These are phyloP conservation scores for Rhizopus arrhizus DNA, from an alignment of 371 early-diverging fungal genomes.

Conservation along the genomic window DNA sequence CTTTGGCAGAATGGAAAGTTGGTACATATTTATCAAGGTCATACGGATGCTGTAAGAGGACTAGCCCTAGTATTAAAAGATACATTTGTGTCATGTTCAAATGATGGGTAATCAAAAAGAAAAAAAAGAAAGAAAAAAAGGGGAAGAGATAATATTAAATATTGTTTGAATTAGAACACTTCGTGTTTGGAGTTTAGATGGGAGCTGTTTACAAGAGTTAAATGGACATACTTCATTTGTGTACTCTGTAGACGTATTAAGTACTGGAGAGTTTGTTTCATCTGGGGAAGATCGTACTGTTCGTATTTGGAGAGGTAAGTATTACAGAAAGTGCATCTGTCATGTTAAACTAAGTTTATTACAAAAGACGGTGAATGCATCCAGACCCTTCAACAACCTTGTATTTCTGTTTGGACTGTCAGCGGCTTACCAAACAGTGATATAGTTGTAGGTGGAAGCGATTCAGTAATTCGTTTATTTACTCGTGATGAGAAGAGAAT, in stretches of 20 bases:
- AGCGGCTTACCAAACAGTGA: constrained; percentile 81
- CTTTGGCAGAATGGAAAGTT: constrained; percentile 80
- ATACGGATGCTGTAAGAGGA: constrained; percentile 89
- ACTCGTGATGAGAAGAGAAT: constrained; percentile 63
- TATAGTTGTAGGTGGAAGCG: constrained; percentile 85
- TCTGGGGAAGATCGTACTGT: constrained; percentile 94
- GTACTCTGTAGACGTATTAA: constrained; percentile 75
- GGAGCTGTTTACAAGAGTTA: constrained; percentile 76
- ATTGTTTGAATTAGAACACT: constrained; percentile 56
- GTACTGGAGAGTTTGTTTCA: constrained; percentile 82
- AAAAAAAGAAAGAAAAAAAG: background rate
- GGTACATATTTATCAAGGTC: constrained; percentile 77
- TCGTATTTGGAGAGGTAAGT: constrained; percentile 82
- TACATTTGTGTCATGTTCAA: constrained; percentile 86
- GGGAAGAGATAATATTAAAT: background rate
- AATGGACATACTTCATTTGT: constrained; percentile 93
- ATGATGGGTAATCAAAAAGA: constrained; percentile 71
- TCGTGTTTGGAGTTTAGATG: constrained; percentile 79
- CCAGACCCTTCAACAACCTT: constrained; percentile 88
- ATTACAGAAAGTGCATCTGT: background rate
- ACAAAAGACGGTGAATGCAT: constrained; percentile 56
- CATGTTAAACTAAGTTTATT: background rate
- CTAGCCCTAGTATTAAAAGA: constrained; percentile 65
- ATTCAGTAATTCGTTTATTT: constrained; percentile 83
- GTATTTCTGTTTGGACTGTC: constrained; percentile 92